These are phyloP conservation scores for Fusarium temperatum DNA, from an alignment of 2,329 filamentous ascomycete genomes.

Conservation along the genomic window DNA sequence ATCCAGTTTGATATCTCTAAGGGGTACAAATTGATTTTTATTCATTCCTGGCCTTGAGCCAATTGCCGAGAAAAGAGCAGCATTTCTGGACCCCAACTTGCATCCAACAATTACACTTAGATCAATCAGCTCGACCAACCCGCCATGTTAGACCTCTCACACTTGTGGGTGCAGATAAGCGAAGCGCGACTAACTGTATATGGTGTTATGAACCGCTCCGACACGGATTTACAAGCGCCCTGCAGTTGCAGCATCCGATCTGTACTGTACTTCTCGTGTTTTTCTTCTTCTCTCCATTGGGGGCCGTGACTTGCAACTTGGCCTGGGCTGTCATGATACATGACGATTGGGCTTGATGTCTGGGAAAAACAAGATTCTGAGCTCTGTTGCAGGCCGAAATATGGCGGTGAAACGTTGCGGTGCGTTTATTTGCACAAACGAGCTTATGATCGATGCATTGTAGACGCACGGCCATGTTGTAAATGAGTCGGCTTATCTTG, in stretches of 20 bases:
- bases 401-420: neutral
- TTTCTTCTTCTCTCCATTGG: neutral
- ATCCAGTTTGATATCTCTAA: no score
- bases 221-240: neutral
- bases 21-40: neutral
- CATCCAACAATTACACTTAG: neutral
- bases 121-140: neutral
- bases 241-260: neutral
- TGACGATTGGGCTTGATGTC: neutral
- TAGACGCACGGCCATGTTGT: neutral
- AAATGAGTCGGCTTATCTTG: neutral
- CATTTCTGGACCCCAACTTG: neutral
- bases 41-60: neutral
- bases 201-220: constrained; percentile 9
- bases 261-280: neutral
- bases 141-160: neutral
- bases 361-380: constrained; percentile 9
- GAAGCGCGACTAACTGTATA: constrained; percentile 13
- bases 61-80: neutral
- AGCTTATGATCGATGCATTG: neutral
- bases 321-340: neutral
- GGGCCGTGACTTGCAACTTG: constrained; percentile 3
- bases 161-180: constrained; percentile 3
- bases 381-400: neutral
- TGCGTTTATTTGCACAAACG: neutral